Evolutionary conservation across 768 basidiomycete species (phyloP).

Genomic region (Megacollybia marginata): DNA sequence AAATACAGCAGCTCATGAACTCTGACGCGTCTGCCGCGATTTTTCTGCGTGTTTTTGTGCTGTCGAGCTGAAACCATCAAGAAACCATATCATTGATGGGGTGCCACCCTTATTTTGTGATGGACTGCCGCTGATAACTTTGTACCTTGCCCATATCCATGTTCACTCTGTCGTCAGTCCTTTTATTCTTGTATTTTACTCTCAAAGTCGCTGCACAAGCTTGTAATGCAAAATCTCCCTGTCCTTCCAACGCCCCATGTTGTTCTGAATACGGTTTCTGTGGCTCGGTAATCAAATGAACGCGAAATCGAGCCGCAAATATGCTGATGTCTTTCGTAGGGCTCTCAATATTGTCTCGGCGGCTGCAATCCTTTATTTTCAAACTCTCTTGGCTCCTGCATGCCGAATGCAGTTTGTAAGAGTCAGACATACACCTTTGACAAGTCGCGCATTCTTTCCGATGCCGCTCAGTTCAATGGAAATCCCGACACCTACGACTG

Average conservation of each 20-base stretch:
- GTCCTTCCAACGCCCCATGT: conserved; percentile 39
- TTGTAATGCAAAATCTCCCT: conserved; percentile 29
- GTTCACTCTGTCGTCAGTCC: too few species aligned
- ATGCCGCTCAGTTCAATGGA: conserved; percentile 63
- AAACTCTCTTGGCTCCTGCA: conserved; percentile 54
- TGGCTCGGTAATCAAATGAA: background rate
- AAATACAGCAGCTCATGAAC: too few species aligned
- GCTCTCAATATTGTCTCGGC: conserved; percentile 62
- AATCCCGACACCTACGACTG: conserved; percentile 72
- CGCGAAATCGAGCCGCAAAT: conserved; percentile 13
- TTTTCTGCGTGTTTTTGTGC: too few species aligned
- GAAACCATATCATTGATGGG: too few species aligned
- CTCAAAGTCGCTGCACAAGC: too few species aligned
- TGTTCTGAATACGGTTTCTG: conserved; percentile 32
- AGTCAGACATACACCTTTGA: conserved; percentile 42
- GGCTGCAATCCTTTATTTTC: conserved; percentile 81
- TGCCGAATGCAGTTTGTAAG: conserved; percentile 66
- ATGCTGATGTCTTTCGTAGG: conserved; percentile 47
- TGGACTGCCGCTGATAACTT: too few species aligned
- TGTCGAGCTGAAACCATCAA: too few species aligned
- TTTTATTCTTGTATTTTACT: too few species aligned
- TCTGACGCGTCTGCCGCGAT: too few species aligned
- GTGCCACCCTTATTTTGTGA: too few species aligned
- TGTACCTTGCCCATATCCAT: too few species aligned
- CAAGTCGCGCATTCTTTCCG: conserved; percentile 58